phyloP scores from a whole-genome alignment of 306 rosid genomes.

The Trifolium subterraneum region DNA sequence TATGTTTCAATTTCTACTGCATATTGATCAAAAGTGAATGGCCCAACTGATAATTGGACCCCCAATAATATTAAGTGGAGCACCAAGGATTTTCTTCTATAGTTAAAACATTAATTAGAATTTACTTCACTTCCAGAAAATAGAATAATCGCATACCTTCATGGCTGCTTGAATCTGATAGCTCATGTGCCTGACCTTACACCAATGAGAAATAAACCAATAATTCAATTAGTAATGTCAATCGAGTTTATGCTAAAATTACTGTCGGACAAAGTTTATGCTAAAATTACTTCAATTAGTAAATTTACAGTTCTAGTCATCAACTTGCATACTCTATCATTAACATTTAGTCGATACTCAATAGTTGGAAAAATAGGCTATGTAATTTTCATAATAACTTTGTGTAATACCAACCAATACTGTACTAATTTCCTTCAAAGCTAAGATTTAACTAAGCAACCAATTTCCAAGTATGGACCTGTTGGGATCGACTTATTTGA shows the following conservation, averaged over 20 bases:
- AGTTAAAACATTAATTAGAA: not conserved
- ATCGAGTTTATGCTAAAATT: too few relatives aligned
- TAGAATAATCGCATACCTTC: slow-evolving; percentile 50
- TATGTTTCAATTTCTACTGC: slow-evolving; percentile 8
- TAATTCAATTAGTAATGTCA: slow-evolving; percentile 26
- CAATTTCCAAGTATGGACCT: not conserved
- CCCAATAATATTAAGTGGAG: too few relatives aligned
- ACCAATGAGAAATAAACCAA: slow-evolving; percentile 37
- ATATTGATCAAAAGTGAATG: too few relatives aligned
- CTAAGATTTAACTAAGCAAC: slow-evolving; percentile 23
- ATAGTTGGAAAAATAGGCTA: not conserved
- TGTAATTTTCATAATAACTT: slow-evolving; percentile 9
- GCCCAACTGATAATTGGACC: too few relatives aligned
- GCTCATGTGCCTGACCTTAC: slow-evolving; percentile 54
- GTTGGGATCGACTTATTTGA: too few relatives aligned
- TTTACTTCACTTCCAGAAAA: slow-evolving; percentile 14
- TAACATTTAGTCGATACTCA: too few relatives aligned
- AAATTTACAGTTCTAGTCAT: not conserved
- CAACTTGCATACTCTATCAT: too few relatives aligned
- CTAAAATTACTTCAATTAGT: too few relatives aligned
- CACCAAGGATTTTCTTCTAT: not conserved
- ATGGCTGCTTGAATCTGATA: slow-evolving; percentile 47
- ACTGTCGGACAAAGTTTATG: too few relatives aligned
- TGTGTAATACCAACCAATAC: not conserved
- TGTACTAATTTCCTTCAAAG: not conserved